Conservation (phyloP, 768 basidiomycete species). For the Hortiboletus flavorubellus region DNA sequence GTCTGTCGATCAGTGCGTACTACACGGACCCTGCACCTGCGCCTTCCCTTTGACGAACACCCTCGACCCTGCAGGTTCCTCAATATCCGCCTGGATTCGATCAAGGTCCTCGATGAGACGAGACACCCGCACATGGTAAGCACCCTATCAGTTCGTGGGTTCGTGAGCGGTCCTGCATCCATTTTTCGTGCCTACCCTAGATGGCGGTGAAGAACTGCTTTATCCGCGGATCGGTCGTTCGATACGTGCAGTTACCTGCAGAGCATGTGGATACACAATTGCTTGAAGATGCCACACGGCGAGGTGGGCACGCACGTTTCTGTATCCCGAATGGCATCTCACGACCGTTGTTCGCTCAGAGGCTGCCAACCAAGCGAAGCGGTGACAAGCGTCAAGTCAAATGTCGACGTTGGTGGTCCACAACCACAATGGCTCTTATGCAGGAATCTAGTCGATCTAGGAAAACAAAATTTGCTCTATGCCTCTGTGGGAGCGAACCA, state of each 20-base stretch:
- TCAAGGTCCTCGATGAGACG: conserved; percentile 87
- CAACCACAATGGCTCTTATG: background rate
- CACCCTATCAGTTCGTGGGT: background rate
- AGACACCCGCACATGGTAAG: conserved; percentile 96
- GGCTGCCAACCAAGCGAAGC: conserved; percentile 41
- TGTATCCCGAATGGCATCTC: background rate
- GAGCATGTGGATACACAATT: conserved; percentile 94
- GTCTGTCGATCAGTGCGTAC: conserved; percentile 93
- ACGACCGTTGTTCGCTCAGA: conserved; percentile 27
- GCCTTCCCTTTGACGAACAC: background rate
- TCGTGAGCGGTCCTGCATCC: background rate
- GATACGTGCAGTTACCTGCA: conserved; percentile 93
- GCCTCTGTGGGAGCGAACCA: background rate
- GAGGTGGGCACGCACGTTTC: conserved; percentile 55
- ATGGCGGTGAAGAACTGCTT: conserved; percentile 99
- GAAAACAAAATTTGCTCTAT: background rate
- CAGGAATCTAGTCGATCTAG: background rate
- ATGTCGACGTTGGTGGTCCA: background rate
- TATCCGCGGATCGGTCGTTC: conserved; percentile 96
- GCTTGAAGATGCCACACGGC: conserved; percentile 91
- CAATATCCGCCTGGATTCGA: conserved; percentile 94
- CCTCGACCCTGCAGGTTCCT: conserved; percentile 60
- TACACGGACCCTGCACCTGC: conserved; percentile 13
- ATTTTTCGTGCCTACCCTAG: conserved; percentile 37
- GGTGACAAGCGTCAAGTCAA: conserved; percentile 19